phyloP scores from a whole-genome alignment of 2,329 filamentous ascomycete genomes.

The Aspergillus jensenii region DNA sequence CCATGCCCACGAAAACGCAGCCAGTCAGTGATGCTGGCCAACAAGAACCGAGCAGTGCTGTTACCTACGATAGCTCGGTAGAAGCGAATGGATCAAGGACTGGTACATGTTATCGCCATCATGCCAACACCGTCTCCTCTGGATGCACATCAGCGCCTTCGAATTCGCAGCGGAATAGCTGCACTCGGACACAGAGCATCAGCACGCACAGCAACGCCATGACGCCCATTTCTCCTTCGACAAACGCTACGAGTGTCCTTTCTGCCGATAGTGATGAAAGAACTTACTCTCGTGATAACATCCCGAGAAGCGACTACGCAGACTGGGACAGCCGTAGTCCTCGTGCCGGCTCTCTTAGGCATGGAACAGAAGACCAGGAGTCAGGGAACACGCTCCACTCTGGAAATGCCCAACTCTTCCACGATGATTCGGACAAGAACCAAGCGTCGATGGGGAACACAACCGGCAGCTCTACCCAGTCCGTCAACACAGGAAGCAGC shows the following conservation, averaged over 20 bases:
- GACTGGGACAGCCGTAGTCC: constrained; percentile 29
- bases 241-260: constrained; percentile 47
- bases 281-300: constrained; percentile 24
- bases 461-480: constrained; percentile 28
- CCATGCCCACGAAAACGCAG: constrained; percentile 13
- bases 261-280: constrained; percentile 45
- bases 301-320: constrained; percentile 30
- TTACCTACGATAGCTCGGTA: constrained; percentile 11
- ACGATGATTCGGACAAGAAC: constrained; percentile 26
- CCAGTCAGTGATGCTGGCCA: constrained; percentile 8
- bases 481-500: constrained; percentile 28
- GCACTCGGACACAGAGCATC: constrained; percentile 41
- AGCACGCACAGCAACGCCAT: constrained; percentile 45
- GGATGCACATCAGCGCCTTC: constrained; percentile 34
- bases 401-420: constrained; percentile 25
- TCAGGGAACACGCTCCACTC: constrained; percentile 21
- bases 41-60: constrained; percentile 13
- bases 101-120: constrained; percentile 25
- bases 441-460: constrained; percentile 17
- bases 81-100: constrained; percentile 33
- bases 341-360: constrained; percentile 32
- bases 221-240: constrained; percentile 43
- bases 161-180: constrained; percentile 37
- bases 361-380: constrained; percentile 13
- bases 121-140: constrained; percentile 36